A percentile compares a stretch with the other conserved stretches of the same genome.
Evolutionary conservation across 768 basidiomycete species (phyloP).

Genomic region (Cantharellus cinnabarinus): DNA sequence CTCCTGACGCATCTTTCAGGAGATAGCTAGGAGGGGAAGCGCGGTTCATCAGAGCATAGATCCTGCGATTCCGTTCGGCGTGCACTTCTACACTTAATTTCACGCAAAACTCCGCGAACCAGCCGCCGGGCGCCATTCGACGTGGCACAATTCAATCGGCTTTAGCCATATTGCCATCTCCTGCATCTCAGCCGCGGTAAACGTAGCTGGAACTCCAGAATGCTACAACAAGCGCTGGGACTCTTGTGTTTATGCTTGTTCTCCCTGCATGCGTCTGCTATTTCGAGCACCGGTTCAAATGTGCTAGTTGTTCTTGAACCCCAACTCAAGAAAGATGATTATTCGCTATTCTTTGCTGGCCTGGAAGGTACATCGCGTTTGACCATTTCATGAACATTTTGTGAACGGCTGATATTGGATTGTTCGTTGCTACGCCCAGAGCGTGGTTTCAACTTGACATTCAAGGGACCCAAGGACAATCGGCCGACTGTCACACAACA

Average conservation of each 20-base stretch:
- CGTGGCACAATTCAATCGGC: too few species aligned
- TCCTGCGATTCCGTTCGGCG: too few species aligned
- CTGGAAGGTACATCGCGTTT: slow-evolving; percentile 34
- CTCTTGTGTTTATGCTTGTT: neutral
- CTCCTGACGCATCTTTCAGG: too few species aligned
- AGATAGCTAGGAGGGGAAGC: too few species aligned
- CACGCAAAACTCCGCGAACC: too few species aligned
- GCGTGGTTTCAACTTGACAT: slow-evolving; percentile 69
- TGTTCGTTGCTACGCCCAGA: slow-evolving; percentile 22
- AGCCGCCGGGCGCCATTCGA: too few species aligned
- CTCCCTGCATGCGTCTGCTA: slow-evolving; percentile 19
- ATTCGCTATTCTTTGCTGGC: slow-evolving; percentile 63
- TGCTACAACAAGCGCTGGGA: neutral
- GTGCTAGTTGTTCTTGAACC: slow-evolving; percentile 76
- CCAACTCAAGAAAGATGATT: slow-evolving; percentile 39
- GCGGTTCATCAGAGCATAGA: too few species aligned
- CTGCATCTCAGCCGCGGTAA: too few species aligned
- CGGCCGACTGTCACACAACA: slow-evolving; percentile 44
- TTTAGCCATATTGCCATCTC: too few species aligned
- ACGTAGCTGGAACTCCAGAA: too few species aligned
- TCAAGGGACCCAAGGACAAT: slow-evolving; percentile 63
- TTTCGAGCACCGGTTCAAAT: slow-evolving; percentile 61
- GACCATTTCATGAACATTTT: neutral
- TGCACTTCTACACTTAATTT: too few species aligned
- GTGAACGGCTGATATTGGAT: neutral